Conservation (phyloP, 1,284 basidiomycete genomes). For the Amylostereum areolatum region DNA sequence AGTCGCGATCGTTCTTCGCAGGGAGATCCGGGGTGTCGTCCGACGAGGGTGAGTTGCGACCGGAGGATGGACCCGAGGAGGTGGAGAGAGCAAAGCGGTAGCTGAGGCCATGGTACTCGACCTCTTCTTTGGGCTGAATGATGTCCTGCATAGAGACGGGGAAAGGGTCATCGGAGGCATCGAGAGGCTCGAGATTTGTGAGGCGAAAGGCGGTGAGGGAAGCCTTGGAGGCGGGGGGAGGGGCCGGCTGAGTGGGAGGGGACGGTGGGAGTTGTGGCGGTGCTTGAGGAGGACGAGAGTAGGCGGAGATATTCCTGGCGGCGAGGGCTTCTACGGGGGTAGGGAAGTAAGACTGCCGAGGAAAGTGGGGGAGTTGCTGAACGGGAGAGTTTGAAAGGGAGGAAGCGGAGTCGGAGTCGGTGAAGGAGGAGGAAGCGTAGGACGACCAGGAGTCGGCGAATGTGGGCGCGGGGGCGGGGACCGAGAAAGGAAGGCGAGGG, state of each 20-base stretch:
- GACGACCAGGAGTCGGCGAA: conserved; percentile 1
- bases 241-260: neutral
- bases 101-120: conserved; percentile 11
- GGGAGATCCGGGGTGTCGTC: neutral
- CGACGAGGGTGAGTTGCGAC: neutral
- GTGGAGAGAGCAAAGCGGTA: conserved; percentile 10
- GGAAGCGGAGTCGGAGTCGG: conserved; percentile 7
- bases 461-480: neutral
- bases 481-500: neutral
- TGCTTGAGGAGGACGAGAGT: neutral
- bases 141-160: conserved; percentile 14
- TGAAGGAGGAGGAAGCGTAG: conserved; percentile 6
- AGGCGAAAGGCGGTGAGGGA: conserved; percentile 10
- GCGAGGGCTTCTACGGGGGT: too few species aligned
- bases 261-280: neutral
- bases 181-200: conserved; percentile 12
- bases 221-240: neutral
- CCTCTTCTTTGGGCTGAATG: conserved; percentile 9
- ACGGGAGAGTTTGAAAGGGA: neutral
- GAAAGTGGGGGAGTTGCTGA: too few species aligned
- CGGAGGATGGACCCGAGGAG: conserved; percentile 6
- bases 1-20: too few species aligned
- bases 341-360: too few species aligned
- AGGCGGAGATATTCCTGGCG: conserved; percentile 1
- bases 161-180: conserved; percentile 14